phyloP scores from a whole-genome alignment of 768 basidiomycete species.

The Chalciporus sphaerocephalus region DNA sequence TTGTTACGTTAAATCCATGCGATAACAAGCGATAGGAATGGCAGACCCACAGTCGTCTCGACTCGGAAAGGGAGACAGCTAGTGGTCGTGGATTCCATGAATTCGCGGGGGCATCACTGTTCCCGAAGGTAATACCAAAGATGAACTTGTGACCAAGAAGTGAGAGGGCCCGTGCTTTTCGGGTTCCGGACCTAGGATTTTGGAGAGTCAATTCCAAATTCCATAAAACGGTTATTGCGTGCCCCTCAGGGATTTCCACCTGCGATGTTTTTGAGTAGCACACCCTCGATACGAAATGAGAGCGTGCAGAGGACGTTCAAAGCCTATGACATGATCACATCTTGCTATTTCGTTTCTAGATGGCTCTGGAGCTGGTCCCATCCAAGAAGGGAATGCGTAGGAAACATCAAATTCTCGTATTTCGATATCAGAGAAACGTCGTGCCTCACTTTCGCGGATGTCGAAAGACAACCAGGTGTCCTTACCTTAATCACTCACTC shows the following conservation, averaged over 20 bases:
- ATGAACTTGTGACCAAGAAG: slow-evolving; percentile 4
- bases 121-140: neutral
- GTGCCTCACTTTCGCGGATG: neutral
- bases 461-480: neutral
- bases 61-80: slow-evolving; percentile 3
- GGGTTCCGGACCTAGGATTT: neutral
- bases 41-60: neutral
- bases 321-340: neutral
- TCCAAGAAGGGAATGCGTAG: neutral
- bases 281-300: neutral
- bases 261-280: neutral
- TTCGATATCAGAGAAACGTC: neutral
- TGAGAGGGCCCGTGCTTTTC: neutral
- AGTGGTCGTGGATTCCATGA: neutral
- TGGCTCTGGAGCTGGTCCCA: neutral
- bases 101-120: neutral
- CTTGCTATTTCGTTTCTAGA: neutral
- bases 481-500: neutral
- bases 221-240: neutral
- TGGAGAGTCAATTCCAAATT: neutral
- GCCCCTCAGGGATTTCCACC: neutral
- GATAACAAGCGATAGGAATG: neutral
- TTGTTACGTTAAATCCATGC: no score
- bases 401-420: neutral
- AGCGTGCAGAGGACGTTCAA: neutral